Percentiles rank a stretch among this genome's conserved stretches.
Conservation (phyloP, 148 eudicot genomes). For the Selenicereus undatus region DNA sequence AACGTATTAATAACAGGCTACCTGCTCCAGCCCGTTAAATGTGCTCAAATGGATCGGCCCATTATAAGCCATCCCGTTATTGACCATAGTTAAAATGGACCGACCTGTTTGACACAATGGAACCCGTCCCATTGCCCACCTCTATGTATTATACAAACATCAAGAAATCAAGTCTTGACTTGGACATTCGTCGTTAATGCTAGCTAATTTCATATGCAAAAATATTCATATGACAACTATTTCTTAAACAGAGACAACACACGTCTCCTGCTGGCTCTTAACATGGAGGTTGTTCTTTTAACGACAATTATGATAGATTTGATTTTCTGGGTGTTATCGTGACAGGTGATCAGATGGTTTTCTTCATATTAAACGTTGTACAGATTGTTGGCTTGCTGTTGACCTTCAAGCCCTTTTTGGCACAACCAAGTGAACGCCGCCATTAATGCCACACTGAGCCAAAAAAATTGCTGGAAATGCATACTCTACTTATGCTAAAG, state of each 20-base stretch:
- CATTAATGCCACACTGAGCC: neutral
- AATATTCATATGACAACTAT: neutral
- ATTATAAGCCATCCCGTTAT: too few relatives aligned
- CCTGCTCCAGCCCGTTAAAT: too few relatives aligned
- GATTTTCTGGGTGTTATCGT: neutral
- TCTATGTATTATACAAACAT: too few relatives aligned
- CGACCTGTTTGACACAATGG: too few relatives aligned
- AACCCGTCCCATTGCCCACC: too few relatives aligned
- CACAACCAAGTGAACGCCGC: neutral
- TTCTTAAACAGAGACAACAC: neutral
- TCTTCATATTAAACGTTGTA: neutral
- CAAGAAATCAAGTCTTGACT: neutral
- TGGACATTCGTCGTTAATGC: neutral
- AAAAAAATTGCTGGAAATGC: neutral
- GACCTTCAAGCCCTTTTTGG: neutral
- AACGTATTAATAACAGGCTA: too few relatives aligned
- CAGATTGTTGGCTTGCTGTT: neutral
- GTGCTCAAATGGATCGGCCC: too few relatives aligned
- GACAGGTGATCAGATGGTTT: slow-evolving; percentile 1
- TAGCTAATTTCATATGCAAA: too few relatives aligned
- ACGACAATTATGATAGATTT: neutral
- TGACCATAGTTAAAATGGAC: too few relatives aligned
- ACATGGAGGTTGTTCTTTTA: neutral
- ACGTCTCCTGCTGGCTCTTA: neutral
- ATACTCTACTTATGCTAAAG: too few relatives aligned